phyloP scores from a whole-genome alignment of 768 basidiomycete genomes.

The Amanita polypyramis region DNA sequence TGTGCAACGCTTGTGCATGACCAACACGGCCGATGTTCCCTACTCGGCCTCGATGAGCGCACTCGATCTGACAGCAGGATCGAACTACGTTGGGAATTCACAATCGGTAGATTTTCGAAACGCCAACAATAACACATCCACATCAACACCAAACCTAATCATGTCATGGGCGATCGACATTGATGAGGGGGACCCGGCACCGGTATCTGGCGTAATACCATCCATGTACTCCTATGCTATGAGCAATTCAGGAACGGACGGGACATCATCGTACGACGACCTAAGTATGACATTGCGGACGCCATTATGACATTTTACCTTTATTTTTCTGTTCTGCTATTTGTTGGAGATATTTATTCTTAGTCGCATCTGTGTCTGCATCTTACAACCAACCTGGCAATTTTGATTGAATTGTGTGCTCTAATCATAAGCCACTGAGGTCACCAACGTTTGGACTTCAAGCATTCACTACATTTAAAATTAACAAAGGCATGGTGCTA shows the following conservation, averaged over 20 bases:
- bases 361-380: neutral
- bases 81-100: neutral
- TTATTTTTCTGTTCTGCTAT: neutral
- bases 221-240: slow-evolving; percentile 1
- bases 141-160: neutral
- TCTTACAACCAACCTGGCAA: neutral
- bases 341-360: neutral
- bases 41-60: slow-evolving; percentile 5
- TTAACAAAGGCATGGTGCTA: too few relatives aligned
- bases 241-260: slow-evolving; percentile 6
- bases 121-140: neutral
- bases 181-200: neutral
- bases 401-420: too few relatives aligned
- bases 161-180: slow-evolving; percentile 1
- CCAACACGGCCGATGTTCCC: slow-evolving; percentile 1
- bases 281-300: slow-evolving; percentile 8
- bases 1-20: neutral
- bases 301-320: slow-evolving; percentile 1
- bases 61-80: neutral
- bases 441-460: too few relatives aligned
- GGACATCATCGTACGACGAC: slow-evolving; percentile 7
- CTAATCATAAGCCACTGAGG: too few relatives aligned
- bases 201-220: neutral
- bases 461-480: too few relatives aligned
- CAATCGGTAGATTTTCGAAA: slow-evolving; percentile 3